These are phyloP conservation scores for Epichloe amarillans DNA, from an alignment of 2,329 filamentous ascomycete genomes.

Conservation along the genomic window DNA sequence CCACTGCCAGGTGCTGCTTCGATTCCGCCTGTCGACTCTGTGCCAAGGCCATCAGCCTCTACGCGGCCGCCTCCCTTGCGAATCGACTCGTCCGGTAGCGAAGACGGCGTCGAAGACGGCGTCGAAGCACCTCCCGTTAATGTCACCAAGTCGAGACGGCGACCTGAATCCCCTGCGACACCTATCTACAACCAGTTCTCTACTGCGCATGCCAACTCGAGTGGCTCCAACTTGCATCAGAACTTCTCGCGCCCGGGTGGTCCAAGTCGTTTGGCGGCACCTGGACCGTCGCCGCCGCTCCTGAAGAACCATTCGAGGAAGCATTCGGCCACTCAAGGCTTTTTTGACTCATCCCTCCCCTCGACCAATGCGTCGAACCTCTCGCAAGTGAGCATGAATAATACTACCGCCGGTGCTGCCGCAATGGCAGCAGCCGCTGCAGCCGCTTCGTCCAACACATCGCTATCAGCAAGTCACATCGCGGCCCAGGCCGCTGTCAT, in stretches of 20 bases:
- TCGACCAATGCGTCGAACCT: slow-evolving; percentile 45
- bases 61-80: slow-evolving; percentile 21
- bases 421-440: slow-evolving; percentile 20
- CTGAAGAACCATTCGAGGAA: slow-evolving; percentile 42
- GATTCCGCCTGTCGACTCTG: slow-evolving; percentile 15
- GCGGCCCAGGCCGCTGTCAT: slow-evolving; percentile 68
- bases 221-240: slow-evolving; percentile 31
- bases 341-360: slow-evolving; percentile 62
- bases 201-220: slow-evolving; percentile 30
- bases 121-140: slow-evolving; percentile 21
- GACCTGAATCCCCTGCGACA: slow-evolving; percentile 25
- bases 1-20: slow-evolving; percentile 28
- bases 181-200: slow-evolving; percentile 36
- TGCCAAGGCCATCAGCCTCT: slow-evolving; percentile 13
- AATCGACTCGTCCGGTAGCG: slow-evolving; percentile 18
- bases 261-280: slow-evolving; percentile 14
- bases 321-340: slow-evolving; percentile 60
- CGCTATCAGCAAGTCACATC: slow-evolving; percentile 57
- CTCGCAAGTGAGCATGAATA: slow-evolving; percentile 33
- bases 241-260: slow-evolving; percentile 45
- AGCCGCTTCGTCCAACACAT: slow-evolving; percentile 9
- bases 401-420: slow-evolving; percentile 24
- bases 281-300: slow-evolving; percentile 17
- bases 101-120: slow-evolving; percentile 16
- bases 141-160: slow-evolving; percentile 32